Evolutionary conservation across 768 basidiomycete species (phyloP).

Genomic region (Hortiboletus campestris): DNA sequence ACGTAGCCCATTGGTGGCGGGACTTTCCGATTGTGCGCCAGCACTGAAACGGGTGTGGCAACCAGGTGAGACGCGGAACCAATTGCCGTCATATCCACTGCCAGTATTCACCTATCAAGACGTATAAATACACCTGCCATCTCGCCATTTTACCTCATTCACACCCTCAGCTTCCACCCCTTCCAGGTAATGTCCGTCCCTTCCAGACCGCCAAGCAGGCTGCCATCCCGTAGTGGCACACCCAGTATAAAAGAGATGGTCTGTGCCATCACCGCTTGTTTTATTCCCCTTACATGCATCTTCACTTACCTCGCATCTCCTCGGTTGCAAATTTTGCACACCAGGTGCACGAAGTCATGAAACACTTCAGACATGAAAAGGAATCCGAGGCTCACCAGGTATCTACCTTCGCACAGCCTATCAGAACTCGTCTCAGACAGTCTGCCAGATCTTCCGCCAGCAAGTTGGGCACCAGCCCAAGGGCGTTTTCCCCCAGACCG

Average conservation of each 20-base stretch:
- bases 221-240: slow-evolving; percentile 39
- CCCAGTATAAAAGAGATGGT: slow-evolving; percentile 45
- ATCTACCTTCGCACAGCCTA: not conserved
- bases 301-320: slow-evolving; percentile 28
- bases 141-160: slow-evolving; percentile 18
- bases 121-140: slow-evolving; percentile 20
- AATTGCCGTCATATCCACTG: not conserved
- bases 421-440: slow-evolving; percentile 1
- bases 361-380: slow-evolving; percentile 68
- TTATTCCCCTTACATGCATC: slow-evolving; percentile 19
- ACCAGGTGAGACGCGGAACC: not conserved
- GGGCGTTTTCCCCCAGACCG: slow-evolving; percentile 62
- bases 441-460: slow-evolving; percentile 68
- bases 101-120: not conserved
- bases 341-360: slow-evolving; percentile 70
- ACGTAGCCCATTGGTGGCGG: not conserved
- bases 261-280: slow-evolving; percentile 11
- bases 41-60: not conserved
- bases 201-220: slow-evolving; percentile 25
- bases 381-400: slow-evolving; percentile 90
- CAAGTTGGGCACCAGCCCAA: slow-evolving; percentile 68
- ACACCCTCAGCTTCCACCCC: not conserved
- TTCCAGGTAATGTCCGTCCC: slow-evolving; percentile 22
- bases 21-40: not conserved
- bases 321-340: slow-evolving; percentile 36